Base-by-base conservation (phyloP, 257 asterid species). In the Lycium ferocissimum region DNA sequence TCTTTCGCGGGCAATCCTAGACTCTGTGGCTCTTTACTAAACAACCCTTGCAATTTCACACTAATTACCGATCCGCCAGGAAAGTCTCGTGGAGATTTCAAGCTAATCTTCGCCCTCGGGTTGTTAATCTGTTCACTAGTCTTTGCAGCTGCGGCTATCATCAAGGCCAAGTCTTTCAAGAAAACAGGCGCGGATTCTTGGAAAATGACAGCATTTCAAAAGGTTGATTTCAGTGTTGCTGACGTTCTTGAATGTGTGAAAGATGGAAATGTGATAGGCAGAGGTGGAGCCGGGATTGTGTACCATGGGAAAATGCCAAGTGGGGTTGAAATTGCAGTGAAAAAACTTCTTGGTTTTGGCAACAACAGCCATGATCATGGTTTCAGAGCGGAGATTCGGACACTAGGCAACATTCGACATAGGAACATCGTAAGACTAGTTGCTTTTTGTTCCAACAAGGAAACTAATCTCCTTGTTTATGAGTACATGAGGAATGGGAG, bases 401-500 rank as follows among this genome's bases (percentile, higher is more conserved):
- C 99, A 7, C 85, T 96, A 13, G 99, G 99, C 78, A 95, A 96
- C 84, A 96, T 96, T 80, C 87, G 98, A 33, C 99, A 96, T 79
- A 81, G 99, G 14, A 89, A 96, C 94, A 96, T 96, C 0, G 98
- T 96, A 1, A 89, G 93, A 47, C 88, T 96, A 2, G 83, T 95
- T 4, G 99, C 99, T 0, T 96, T 95, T 57, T 96, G 99, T 84
- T 87, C 99, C 3, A 94, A 94, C 86, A 94, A 90, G 87, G 98
- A 96, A 53, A 90, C 98, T 0, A 96, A 96, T 51, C 92, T 96
- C 1, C 98, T 96, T 0, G 99, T 96, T 35, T 96, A 94, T 15
- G 99, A 96, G 65, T 95, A 93, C 92, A 96, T 96, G 99, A 87
- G 95, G 35, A 94, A 96, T 57, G 99, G 99, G 59, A 96, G 99